Evolutionary conservation across 2,329 filamentous ascomycete species (phyloP), one percentile per base, ranked within the genome.

Genomic region (Talaromyces sp.): DNA sequence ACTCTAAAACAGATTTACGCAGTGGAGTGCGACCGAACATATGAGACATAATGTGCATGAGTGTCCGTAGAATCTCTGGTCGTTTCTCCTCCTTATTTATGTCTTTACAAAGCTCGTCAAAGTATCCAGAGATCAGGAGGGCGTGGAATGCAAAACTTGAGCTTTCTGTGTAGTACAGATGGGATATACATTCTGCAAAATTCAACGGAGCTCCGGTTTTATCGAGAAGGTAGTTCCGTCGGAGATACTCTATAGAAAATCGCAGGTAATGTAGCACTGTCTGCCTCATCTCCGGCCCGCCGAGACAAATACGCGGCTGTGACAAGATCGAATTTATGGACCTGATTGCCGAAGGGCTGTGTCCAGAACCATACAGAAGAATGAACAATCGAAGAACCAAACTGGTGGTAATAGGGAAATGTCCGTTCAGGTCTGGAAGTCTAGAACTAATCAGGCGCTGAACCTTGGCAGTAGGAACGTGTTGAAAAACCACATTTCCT

Each of bases 221-320:
- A 3, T 84, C 85, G 8, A 93, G 78, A 0, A 93, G 82, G 48
- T 84, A 79, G 67, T 92, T 87, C 39, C 88, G 81, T 21, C 89
- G 83, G 0, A 93, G 80, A 68, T 92, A 93, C 66, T 93, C 90
- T 50, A 93, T 89, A 0, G 89, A 92, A 73, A 93, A 93, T 3
- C 90, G 84, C 6, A 93, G 74, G 69, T 93, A 89, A 71, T 93
- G 90, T 58, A 89, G 82, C 1, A 92, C 85, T 1, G 89, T 84
- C 71, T 88, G 84, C 69, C 86, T 87, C 58, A 86, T 85, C 46
- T 86, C 84, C 1, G 86, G 80, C 0, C 89, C 88, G 50, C 89
- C 89, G 1, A 93, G 80, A 66, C 88, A 91, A 6, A 93, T 75
- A 33, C 87, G 82, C 3, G 86, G 86, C 67, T 91, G 87, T 0